phyloP scores from a whole-genome alignment of 1,139 yeast genomes.

The Pichia terricola region DNA sequence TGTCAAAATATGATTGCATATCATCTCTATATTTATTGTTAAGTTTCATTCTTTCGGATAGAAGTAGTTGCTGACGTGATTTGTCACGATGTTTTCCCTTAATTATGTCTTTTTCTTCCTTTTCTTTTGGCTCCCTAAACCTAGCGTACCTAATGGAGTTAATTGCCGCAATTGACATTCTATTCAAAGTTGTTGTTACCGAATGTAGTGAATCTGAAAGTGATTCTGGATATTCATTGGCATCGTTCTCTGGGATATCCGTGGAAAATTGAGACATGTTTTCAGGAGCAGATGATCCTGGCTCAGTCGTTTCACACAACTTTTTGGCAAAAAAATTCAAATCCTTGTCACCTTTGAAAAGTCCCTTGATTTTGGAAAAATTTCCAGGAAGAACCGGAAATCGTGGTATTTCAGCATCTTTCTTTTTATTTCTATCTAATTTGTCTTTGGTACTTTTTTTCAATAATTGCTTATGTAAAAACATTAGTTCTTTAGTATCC shows the following conservation, averaged over 20 bases:
- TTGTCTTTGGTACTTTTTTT: conserved; percentile 31
- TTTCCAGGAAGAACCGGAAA: conserved; percentile 27
- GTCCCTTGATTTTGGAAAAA: conserved; percentile 8
- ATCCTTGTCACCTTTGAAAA: conserved; percentile 7
- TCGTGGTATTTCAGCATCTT: conserved; percentile 32
- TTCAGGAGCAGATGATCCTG: neutral
- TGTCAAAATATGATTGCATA: conserved; percentile 55
- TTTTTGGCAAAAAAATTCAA: neutral
- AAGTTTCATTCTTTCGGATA: conserved; percentile 3
- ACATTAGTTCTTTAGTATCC: conserved; percentile 59
- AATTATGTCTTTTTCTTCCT: neutral
- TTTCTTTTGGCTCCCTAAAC: neutral
- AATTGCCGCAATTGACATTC: conserved; percentile 5
- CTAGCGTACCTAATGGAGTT: neutral
- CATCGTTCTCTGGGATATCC: neutral
- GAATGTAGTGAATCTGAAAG: conserved; percentile 3
- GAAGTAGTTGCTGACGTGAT: neutral
- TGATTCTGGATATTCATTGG: neutral
- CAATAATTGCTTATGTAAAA: conserved; percentile 58
- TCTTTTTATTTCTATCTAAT: conserved; percentile 17
- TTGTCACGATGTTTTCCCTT: conserved; percentile 1
- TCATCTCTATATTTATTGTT: conserved; percentile 17
- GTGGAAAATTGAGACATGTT: neutral
- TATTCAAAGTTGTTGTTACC: conserved; percentile 3
- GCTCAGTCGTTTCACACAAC: neutral